Evolutionary conservation across 768 basidiomycete species (phyloP), one percentile per base, ranked within the genome.

Genomic region (Suillus subalutaceus): DNA sequence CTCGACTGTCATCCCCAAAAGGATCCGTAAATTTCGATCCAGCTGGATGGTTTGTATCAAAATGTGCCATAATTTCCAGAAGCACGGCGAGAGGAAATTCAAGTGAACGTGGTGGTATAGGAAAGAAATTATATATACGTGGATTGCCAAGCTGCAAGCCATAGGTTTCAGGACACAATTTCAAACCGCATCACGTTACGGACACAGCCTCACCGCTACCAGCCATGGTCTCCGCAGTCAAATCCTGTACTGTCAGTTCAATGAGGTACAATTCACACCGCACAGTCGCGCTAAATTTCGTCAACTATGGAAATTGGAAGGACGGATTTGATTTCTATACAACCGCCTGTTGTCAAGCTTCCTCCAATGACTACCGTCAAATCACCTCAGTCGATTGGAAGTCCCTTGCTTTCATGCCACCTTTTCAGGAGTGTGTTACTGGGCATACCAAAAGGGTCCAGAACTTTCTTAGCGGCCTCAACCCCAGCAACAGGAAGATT

Each of bases 381-480:
- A 53, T 72, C n/a, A 20, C 15, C 44, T 53, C 69, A 77, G 38
- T 70, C 68, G 57, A 77, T 72, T 20, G 72, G 55, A n/a, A 79
- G 73, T 5, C 78, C 80, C 64, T 79, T 75, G 60, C 79, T 78
- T 65, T 78, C 74, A 35, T 68, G 70, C 81, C 81, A 82, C 66
- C 72, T 73, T 43, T 72, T 61, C 63, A 82, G 72, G 50, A 82
- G 70, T 20, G 70, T 69, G 68, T 82, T 82, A 66, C 79, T 80
- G 35, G 82, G 80, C 44, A 75, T 65, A 9, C 75, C 77, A 43
- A 82, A 83, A 8, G 81, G 80, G 65, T 84, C 75, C 50, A 82
- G 38, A 35, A 82, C 79, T 62, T 83, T 84, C 66, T 68, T 75
- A 12, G 80, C 72, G 13, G 75, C 67, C 63, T 83, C 81, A n/a